Evolutionary conservation across 2,329 filamentous ascomycete genomes (phyloP).

Genomic region (Chaetomiaceae sp.): DNA sequence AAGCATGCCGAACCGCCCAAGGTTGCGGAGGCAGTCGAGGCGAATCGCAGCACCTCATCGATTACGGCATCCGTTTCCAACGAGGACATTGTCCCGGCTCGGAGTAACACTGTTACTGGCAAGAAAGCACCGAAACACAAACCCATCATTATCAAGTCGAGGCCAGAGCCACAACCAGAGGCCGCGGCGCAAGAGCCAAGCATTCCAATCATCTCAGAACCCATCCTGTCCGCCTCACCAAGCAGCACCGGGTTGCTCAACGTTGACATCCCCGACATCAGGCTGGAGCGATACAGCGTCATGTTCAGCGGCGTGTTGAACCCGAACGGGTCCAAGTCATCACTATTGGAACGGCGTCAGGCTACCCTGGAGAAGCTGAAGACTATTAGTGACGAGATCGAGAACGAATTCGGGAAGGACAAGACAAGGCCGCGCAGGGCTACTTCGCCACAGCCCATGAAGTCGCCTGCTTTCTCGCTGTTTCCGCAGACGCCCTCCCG

Average conservation of each 20-base stretch:
- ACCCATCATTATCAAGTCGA: conserved; percentile 41
- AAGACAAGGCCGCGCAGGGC: conserved; percentile 38
- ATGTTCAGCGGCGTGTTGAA: conserved; percentile 81
- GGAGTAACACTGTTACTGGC: conserved; percentile 36
- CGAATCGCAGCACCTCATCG: conserved; percentile 19
- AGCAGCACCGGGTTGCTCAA: conserved; percentile 50
- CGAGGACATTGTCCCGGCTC: conserved; percentile 25
- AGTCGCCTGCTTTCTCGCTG: conserved; percentile 44
- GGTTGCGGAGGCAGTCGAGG: conserved; percentile 22
- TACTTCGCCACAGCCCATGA: conserved; percentile 45
- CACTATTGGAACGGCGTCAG: conserved; percentile 54
- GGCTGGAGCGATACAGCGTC: conserved; percentile 85
- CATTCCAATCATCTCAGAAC: not conserved
- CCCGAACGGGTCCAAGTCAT: conserved; percentile 33
- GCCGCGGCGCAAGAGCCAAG: conserved; percentile 7
- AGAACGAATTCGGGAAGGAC: conserved; percentile 35
- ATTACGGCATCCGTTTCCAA: conserved; percentile 14
- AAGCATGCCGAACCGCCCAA: conserved; percentile 35
- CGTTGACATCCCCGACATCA: conserved; percentile 73
- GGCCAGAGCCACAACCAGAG: conserved; percentile 37
- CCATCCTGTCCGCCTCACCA: conserved; percentile 1
- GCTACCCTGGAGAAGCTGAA: conserved; percentile 56
- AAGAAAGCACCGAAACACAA: conserved; percentile 38
- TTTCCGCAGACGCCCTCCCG: conserved; percentile 38
- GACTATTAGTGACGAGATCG: conserved; percentile 45